These are phyloP conservation scores for Solanum chmielewskii DNA, from an alignment of 257 asterid genomes.

Conservation along the genomic window DNA sequence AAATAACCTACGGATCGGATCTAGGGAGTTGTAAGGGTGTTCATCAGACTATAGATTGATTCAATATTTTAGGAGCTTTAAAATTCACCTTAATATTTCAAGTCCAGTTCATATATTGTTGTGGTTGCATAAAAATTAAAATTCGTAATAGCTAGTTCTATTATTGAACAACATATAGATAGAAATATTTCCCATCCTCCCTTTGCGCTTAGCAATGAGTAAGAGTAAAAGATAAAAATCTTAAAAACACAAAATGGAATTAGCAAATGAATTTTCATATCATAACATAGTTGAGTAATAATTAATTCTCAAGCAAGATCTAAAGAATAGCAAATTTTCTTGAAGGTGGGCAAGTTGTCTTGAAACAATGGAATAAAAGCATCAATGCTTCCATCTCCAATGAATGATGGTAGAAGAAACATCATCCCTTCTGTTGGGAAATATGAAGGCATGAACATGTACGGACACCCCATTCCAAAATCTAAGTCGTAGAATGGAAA, in stretches of 20 bases:
- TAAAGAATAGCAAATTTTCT: constrained; percentile 46
- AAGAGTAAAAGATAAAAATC: background rate
- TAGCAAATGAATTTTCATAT: background rate
- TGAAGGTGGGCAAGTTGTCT: constrained; percentile 40
- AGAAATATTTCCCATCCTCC: background rate
- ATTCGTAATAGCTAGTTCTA: background rate
- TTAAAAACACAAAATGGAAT: background rate
- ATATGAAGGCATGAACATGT: constrained; percentile 66
- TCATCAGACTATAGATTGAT: background rate
- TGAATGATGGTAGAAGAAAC: constrained; percentile 6
- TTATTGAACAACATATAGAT: background rate
- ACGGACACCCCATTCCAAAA: constrained; percentile 68
- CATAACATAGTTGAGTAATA: background rate
- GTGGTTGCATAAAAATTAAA: background rate
- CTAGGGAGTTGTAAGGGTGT: background rate
- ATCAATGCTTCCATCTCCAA: background rate
- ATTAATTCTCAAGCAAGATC: constrained; percentile 11
- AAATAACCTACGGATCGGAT: background rate
- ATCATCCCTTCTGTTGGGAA: constrained; percentile 64
- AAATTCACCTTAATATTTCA: background rate
- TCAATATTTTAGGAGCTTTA: background rate
- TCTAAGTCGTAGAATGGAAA: constrained; percentile 74
- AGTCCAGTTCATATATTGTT: background rate
- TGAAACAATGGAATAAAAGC: constrained; percentile 44
- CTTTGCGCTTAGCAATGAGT: background rate